These are phyloP conservation scores for Aspergillus sp. DNA, from an alignment of 2,329 filamentous ascomycete genomes.

Conservation along the genomic window DNA sequence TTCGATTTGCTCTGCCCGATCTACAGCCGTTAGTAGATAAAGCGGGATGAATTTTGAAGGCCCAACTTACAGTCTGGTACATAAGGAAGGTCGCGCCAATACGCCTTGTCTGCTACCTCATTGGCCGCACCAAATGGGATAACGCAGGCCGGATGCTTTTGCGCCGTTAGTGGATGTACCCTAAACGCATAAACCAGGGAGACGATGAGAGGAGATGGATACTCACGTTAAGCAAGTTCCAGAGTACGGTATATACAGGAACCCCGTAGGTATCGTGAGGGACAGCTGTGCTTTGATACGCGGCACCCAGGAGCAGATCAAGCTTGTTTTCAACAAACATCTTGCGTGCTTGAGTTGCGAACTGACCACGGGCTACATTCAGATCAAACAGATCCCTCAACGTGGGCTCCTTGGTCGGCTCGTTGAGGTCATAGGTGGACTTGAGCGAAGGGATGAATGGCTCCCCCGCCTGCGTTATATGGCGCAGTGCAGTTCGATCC, in stretches of 20 bases:
- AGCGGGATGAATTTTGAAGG: too few species aligned
- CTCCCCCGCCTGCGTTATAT: background rate
- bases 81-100: background rate
- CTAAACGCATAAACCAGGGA: too few species aligned
- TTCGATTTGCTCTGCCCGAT: background rate
- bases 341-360: background rate
- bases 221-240: background rate
- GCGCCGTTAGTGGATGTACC: background rate
- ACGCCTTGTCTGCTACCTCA: background rate
- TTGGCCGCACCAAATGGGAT: background rate
- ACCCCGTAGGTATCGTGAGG: background rate
- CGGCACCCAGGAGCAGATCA: background rate
- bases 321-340: background rate
- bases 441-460: background rate
- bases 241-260: background rate
- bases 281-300: background rate
- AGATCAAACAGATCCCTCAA: background rate
- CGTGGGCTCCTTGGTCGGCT: background rate
- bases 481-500: background rate
- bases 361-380: background rate
- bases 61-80: background rate
- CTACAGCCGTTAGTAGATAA: background rate
- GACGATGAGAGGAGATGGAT: too few species aligned
- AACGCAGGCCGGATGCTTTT: background rate
- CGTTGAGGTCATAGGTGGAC: background rate